Percentiles rank a stretch among this genome's conserved stretches.
These are phyloP conservation scores for Solanum bulbocastanum DNA, from an alignment of 257 asterid species.

Conservation along the genomic window DNA sequence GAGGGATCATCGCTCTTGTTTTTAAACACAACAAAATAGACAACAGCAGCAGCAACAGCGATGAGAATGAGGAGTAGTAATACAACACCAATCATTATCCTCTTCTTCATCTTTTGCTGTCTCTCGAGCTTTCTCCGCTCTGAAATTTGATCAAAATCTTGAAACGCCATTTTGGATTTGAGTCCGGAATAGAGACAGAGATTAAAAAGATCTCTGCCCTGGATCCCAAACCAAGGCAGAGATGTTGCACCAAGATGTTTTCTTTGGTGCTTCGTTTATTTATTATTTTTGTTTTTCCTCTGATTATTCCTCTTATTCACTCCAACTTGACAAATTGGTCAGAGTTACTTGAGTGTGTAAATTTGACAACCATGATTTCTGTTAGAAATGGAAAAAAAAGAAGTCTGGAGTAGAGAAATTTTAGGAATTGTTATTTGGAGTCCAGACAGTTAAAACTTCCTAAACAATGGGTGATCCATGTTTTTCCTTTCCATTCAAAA, in stretches of 20 bases:
- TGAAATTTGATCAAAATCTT: slow-evolving; percentile 79
- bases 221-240: slow-evolving; percentile 73
- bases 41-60: slow-evolving; percentile 35
- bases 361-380: slow-evolving; percentile 9
- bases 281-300: background rate
- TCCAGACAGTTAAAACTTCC: slow-evolving; percentile 4
- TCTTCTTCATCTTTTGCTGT: slow-evolving; percentile 17
- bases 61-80: slow-evolving; percentile 25
- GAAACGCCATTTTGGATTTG: slow-evolving; percentile 59
- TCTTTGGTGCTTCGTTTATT: background rate
- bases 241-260: background rate
- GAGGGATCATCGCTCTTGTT: background rate
- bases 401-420: slow-evolving; percentile 44
- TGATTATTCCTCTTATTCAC: background rate
- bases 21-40: slow-evolving; percentile 19
- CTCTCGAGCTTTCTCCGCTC: slow-evolving; percentile 56
- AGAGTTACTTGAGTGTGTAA: background rate
- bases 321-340: background rate
- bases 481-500: background rate
- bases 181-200: background rate
- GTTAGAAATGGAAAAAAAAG: background rate
- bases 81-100: slow-evolving; percentile 31
- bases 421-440: slow-evolving; percentile 22
- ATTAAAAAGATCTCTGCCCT: slow-evolving; percentile 24
- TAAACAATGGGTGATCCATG: slow-evolving; percentile 9